Evolutionary conservation across 2,329 filamentous ascomycete genomes (phyloP), one percentile per base, ranked within the genome.

Genomic region (Aureobasidium sp.): DNA sequence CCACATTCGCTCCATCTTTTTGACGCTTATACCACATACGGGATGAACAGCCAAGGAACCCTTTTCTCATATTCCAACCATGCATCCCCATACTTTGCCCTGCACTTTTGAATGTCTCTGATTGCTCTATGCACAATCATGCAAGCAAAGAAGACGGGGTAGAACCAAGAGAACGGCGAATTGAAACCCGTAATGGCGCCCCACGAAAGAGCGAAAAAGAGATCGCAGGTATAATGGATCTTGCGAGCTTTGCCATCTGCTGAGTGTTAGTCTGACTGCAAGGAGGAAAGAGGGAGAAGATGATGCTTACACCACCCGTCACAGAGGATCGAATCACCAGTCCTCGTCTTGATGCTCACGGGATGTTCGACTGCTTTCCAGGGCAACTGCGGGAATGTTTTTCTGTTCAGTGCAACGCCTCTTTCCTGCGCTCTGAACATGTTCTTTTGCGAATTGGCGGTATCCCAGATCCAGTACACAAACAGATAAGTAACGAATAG

Each of bases 391-490:
- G 58, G 58, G n/a, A 61, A 61, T 5, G 58, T 61, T 27, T 61
- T 61, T 44, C 58, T 24, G 29, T 61, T 53, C n/a, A 61, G 19
- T 7, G 29, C 47, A 3, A 52, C 47, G 24, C 58, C 58, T 19
- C 49, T 31, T 61, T 61, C 58, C 14, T 61, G 47, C 11, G 47
- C 47, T 44, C 58, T 52, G 19, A 61, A 61, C 49, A 53, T 53
- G 40, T 61, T 61, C 12, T 61, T 61, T 15, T 61, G 58, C 5
- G 33, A 37, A 19, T 61, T 61, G n/a, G 58, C 58, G 7, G 47
- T 61, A 29, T 64, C 63, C 63, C 63, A 64, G 37, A 64, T 57
- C 63, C 63, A 64, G 57, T 64, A 64, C 27, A 58, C 48, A 45
- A 64, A 64, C 3, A 64, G 35, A 31, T 64, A 64, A 19, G 33